Percentiles rank a stretch among this genome's conserved stretches.
Evolutionary conservation across 768 basidiomycete species (phyloP).

Genomic region (Antrodiella citrinella): DNA sequence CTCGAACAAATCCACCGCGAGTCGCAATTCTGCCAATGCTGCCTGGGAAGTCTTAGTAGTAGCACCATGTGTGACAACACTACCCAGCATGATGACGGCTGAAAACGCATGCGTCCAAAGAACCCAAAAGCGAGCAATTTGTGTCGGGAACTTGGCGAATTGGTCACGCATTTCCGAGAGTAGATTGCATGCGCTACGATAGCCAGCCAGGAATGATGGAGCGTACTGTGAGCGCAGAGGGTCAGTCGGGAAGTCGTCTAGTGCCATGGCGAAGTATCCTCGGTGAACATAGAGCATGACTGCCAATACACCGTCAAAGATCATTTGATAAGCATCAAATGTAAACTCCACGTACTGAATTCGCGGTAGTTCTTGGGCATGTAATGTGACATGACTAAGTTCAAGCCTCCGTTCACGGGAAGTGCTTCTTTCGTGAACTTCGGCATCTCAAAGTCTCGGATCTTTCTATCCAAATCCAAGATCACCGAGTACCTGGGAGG

Average conservation of each 20-base stretch:
- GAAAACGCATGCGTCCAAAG: slow-evolving; percentile 52
- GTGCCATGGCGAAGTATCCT: slow-evolving; percentile 62
- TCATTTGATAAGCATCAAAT: not conserved
- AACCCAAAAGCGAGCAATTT: slow-evolving; percentile 56
- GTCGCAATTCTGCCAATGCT: slow-evolving; percentile 57
- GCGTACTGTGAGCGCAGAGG: slow-evolving; percentile 64
- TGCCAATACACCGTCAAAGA: slow-evolving; percentile 52
- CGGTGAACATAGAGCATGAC: slow-evolving; percentile 63
- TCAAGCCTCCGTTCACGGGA: slow-evolving; percentile 41
- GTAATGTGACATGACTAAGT: slow-evolving; percentile 62
- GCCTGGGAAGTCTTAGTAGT: slow-evolving; percentile 63
- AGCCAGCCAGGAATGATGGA: slow-evolving; percentile 65
- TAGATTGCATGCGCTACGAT: slow-evolving; percentile 63
- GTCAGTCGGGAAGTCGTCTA: slow-evolving; percentile 56
- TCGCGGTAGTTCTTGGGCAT: slow-evolving; percentile 72
- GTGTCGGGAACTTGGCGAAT: slow-evolving; percentile 48
- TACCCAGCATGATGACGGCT: slow-evolving; percentile 53
- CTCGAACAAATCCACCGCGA: slow-evolving; percentile 58
- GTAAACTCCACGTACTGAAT: slow-evolving; percentile 48
- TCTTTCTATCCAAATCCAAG: slow-evolving; percentile 58
- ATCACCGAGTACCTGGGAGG: slow-evolving; percentile 57
- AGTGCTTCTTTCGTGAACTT: slow-evolving; percentile 46
- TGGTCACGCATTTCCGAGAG: slow-evolving; percentile 41
- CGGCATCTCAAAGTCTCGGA: slow-evolving; percentile 60
- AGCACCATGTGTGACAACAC: slow-evolving; percentile 63